Conservation (phyloP, 2,329 filamentous ascomycete genomes). For the Chaetomium globosum region DNA sequence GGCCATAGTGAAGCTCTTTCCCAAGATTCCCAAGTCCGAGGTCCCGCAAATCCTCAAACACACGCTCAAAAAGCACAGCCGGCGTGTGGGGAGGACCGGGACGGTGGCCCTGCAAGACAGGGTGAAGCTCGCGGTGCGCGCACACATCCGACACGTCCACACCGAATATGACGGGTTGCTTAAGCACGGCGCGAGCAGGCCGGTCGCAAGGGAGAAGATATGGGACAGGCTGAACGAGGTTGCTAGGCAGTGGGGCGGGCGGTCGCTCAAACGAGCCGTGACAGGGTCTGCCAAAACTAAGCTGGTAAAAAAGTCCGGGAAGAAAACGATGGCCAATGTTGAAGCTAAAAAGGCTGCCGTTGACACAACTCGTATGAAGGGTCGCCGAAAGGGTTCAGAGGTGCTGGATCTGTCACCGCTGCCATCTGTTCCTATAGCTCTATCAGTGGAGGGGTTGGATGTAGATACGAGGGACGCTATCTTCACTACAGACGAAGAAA, state of each 20-base stretch:
- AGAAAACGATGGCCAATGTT: not conserved
- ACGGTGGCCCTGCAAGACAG: slow-evolving; percentile 45
- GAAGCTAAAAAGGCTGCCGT: slow-evolving; percentile 7
- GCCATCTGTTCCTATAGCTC: not conserved
- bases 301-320: not conserved
- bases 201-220: slow-evolving; percentile 34
- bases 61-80: slow-evolving; percentile 50
- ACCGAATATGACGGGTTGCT: slow-evolving; percentile 52
- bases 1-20: slow-evolving; percentile 46
- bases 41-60: slow-evolving; percentile 44
- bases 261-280: not conserved
- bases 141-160: slow-evolving; percentile 53
- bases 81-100: slow-evolving; percentile 52
- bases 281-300: not conserved
- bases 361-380: not conserved
- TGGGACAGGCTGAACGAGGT: slow-evolving; percentile 30
- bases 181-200: slow-evolving; percentile 22
- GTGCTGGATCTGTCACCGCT: not conserved
- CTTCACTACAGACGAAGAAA: slow-evolving; percentile 22
- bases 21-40: slow-evolving; percentile 44
- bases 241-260: slow-evolving; percentile 33
- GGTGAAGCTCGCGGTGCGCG: slow-evolving; percentile 51
- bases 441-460: not conserved
- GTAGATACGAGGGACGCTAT: slow-evolving; percentile 18
- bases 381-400: slow-evolving; percentile 8